Evolutionary conservation across 2,329 filamentous ascomycete species (phyloP).

Genomic region (Penicillium sp.): DNA sequence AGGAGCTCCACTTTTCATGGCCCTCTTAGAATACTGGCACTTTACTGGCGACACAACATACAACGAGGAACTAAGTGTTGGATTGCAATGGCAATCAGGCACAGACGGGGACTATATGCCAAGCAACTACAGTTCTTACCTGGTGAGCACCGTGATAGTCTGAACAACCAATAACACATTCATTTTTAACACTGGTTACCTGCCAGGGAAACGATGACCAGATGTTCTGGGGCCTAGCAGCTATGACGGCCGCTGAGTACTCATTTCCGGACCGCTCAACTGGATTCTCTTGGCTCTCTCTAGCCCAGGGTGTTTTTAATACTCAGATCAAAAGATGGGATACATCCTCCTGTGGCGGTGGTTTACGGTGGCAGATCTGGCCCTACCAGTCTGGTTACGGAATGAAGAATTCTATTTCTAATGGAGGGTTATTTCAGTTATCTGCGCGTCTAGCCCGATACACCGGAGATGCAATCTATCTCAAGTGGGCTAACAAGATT

Average conservation of each 20-base stretch:
- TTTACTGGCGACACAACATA: conserved; percentile 15
- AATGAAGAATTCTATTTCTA: conserved; percentile 16
- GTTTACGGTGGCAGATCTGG: conserved; percentile 17
- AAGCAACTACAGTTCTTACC: conserved; percentile 15
- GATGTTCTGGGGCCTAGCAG: conserved; percentile 17
- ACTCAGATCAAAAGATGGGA: conserved; percentile 14
- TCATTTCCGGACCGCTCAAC: conserved; percentile 1
- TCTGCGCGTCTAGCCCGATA: conserved; percentile 16
- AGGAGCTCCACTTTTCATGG: conserved; percentile 11
- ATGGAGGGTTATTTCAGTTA: conserved; percentile 15
- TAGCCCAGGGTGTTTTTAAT: conserved; percentile 17
- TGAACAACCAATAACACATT: too few species aligned
- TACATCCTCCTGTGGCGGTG: conserved; percentile 11
- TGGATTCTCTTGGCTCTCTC: conserved; percentile 10
- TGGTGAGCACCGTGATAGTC: conserved; percentile 3
- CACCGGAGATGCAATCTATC: conserved; percentile 11
- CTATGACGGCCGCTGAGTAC: conserved; percentile 15
- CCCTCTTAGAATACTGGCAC: conserved; percentile 16
- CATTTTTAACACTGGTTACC: background rate
- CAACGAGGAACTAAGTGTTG: conserved; percentile 12
- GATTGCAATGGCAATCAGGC: conserved; percentile 17
- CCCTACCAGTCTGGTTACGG: conserved; percentile 11
- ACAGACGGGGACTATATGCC: conserved; percentile 11
- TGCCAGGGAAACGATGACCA: conserved; percentile 19
- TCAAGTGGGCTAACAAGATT: conserved; percentile 17